phyloP scores from a whole-genome alignment of 306 rosid genomes.

The Rosa persica region DNA sequence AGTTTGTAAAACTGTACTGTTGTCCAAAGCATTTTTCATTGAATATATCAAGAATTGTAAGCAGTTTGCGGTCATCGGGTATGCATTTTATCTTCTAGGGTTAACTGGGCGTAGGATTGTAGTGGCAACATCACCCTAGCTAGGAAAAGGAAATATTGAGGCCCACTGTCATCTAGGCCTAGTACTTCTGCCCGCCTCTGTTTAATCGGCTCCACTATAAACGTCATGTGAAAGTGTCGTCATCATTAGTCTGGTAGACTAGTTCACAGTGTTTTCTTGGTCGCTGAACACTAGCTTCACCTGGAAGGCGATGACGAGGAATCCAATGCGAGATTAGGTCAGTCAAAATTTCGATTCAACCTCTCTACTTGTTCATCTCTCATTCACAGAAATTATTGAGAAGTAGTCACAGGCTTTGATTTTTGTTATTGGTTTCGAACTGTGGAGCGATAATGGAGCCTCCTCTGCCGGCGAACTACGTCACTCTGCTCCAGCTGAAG shows the following conservation, averaged over 20 bases:
- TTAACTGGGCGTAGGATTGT: no score
- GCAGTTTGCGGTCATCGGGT: no score
- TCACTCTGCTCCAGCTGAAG: conserved; percentile 51
- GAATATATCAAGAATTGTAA: no score
- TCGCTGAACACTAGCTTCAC: neutral
- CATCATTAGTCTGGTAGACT: neutral
- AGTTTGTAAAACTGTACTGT: no score
- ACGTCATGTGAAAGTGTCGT: neutral
- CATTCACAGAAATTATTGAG: no score
- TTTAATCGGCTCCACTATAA: neutral
- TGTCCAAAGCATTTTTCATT: no score
- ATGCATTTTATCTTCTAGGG: no score
- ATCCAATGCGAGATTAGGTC: neutral
- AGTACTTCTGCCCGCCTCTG: no score
- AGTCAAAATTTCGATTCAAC: neutral
- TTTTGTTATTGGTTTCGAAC: no score
- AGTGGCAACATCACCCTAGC: no score
- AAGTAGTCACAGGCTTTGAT: no score
- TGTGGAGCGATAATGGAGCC: conserved; percentile 26
- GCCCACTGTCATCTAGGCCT: neutral
- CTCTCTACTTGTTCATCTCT: no score
- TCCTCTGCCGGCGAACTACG: conserved; percentile 57
- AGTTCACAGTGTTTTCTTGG: neutral
- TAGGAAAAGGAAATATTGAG: neutral
- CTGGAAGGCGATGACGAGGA: neutral